Conservation (phyloP, 345 rosid genomes). For the Carallia brachiata region DNA sequence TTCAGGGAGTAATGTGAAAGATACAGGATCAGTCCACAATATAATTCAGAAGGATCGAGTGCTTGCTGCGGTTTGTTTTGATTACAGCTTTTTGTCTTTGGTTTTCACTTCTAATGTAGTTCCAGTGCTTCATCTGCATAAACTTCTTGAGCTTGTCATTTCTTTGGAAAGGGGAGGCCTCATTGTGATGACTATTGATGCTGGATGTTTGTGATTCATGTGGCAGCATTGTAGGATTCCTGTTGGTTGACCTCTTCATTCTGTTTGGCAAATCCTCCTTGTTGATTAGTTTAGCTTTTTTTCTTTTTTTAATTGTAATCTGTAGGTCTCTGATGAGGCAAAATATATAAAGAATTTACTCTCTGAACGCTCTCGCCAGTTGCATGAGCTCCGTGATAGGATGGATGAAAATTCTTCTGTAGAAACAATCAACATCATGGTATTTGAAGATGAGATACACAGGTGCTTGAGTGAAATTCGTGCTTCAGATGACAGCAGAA, state of each 20-base stretch:
- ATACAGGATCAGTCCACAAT: constrained; percentile 61
- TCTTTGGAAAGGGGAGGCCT: too few species aligned
- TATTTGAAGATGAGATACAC: constrained; percentile 80
- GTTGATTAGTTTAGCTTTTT: neutral
- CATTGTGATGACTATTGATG: too few species aligned
- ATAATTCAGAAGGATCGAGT: constrained; percentile 89
- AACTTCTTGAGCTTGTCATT: too few species aligned
- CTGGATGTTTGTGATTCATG: too few species aligned
- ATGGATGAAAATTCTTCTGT: constrained; percentile 51
- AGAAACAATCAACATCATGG: constrained; percentile 51
- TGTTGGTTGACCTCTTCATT: too few species aligned
- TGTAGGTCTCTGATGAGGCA: constrained; percentile 76
- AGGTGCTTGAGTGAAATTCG: constrained; percentile 54
- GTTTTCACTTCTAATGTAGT: constrained; percentile 5
- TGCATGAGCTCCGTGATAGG: constrained; percentile 61
- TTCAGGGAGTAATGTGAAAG: constrained; percentile 59
- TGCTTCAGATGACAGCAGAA: constrained; percentile 79
- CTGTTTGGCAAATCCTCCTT: neutral
- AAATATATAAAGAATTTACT: constrained; percentile 57
- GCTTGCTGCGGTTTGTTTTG: constrained; percentile 60
- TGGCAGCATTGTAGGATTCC: too few species aligned
- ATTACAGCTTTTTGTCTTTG: neutral
- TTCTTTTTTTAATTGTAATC: constrained; percentile 12
- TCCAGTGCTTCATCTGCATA: neutral
- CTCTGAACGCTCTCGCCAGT: constrained; percentile 70